These are phyloP conservation scores for Entamoeba nuttalli DNA, from an alignment of 208 protist species.

Conservation along the genomic window DNA sequence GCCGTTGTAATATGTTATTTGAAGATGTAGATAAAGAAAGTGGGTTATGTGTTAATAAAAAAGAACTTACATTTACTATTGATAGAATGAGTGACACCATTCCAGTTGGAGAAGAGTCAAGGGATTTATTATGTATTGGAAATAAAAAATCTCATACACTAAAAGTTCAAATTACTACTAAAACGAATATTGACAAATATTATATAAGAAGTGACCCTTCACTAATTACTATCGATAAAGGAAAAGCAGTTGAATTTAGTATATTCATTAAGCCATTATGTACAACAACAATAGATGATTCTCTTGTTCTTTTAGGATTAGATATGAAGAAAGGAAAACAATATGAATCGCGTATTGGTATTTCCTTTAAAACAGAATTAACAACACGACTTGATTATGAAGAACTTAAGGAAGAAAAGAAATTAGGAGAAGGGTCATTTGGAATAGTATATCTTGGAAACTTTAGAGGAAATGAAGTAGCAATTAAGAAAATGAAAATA, in stretches of 20 bases:
- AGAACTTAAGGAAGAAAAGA: background rate
- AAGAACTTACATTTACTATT: background rate
- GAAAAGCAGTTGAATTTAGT: background rate
- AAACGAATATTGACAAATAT: background rate
- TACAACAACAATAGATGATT: background rate
- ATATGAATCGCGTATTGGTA: background rate
- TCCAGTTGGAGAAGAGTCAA: background rate
- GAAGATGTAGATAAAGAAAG: background rate
- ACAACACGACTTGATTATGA: background rate
- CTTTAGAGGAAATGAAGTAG: background rate
- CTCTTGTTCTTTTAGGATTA: background rate
- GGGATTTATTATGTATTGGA: background rate
- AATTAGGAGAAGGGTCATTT: background rate
- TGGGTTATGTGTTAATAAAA: background rate
- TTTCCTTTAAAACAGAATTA: background rate
- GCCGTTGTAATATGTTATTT: background rate
- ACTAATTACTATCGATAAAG: background rate
- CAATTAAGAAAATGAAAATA: background rate
- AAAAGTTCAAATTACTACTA: background rate
- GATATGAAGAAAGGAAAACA: background rate
- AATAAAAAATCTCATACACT: background rate
- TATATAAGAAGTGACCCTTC: background rate
- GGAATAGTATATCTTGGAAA: background rate
- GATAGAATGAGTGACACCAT: background rate
- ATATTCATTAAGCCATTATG: background rate